Evolutionary conservation across 176 grass and related monocot species (phyloP).

Genomic region (Juncus inflexus): DNA sequence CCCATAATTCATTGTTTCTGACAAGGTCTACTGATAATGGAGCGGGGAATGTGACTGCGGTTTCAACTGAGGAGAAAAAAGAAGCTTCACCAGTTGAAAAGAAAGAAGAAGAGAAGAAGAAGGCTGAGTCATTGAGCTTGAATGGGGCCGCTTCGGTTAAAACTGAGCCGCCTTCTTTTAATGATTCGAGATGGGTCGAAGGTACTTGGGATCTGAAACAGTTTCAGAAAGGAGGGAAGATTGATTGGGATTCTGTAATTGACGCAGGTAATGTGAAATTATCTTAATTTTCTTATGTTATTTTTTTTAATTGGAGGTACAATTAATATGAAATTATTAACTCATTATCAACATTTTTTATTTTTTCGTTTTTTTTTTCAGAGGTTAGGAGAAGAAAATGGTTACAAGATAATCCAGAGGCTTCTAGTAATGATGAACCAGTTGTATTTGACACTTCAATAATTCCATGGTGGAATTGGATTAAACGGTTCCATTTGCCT

Average conservation of each 20-base stretch:
- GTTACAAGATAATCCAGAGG: conserved; percentile 89
- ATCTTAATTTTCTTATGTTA: not conserved
- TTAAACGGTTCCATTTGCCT: conserved; percentile 85
- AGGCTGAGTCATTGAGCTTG: conserved; percentile 11
- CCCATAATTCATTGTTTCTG: conserved; percentile 15
- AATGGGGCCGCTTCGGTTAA: conserved; percentile 34
- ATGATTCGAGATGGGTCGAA: conserved; percentile 33
- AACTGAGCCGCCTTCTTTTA: conserved; percentile 18
- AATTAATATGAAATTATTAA: too few relatives aligned
- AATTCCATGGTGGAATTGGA: conserved; percentile 93
- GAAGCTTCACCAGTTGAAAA: conserved; percentile 20
- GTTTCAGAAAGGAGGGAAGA: conserved; percentile 37
- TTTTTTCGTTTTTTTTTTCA: conserved; percentile 39
- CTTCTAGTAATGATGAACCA: conserved; percentile 42
- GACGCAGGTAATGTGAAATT: conserved; percentile 32
- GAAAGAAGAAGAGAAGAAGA: not conserved
- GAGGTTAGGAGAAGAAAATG: conserved; percentile 94
- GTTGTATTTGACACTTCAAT: conserved; percentile 77
- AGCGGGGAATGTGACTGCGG: conserved; percentile 21
- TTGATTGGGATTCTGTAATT: conserved; percentile 43
- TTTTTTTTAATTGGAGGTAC: not conserved
- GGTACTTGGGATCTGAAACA: conserved; percentile 54
- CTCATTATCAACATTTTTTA: not conserved
- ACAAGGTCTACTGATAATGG: conserved; percentile 28
- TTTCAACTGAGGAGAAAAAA: conserved; percentile 7